Evolutionary conservation across 2,329 filamentous ascomycete genomes (phyloP), one percentile per base, ranked within the genome.

Genomic region (Aspergillus floridensis): DNA sequence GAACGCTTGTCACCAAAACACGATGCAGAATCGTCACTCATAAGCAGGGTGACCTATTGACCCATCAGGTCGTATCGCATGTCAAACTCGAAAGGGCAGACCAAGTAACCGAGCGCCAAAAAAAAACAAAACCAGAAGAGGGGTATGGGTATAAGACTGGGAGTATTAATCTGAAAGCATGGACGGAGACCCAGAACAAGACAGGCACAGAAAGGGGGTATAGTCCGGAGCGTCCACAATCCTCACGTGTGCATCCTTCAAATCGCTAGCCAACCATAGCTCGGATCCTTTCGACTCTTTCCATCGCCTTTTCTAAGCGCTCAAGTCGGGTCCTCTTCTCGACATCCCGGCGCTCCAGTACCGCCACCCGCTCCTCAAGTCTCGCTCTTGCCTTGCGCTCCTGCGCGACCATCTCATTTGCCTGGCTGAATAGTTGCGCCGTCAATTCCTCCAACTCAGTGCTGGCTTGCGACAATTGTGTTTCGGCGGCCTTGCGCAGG

Each of bases 401-500:
- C 56, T 80, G 76, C 3, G 85, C 85, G 8, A 88, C 86, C 85
- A 88, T 87, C 72, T 88, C 85, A 60, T 88, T 88, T 32, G 86
- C 86, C 68, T 87, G 83, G 55, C 82, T 82, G 70, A 88, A 88
- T 8, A 88, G 70, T 58, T 81, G 80, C 32, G 81, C 82, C 12
- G 82, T 86, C 60, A 88, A 71, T 56, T 88, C 86, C 65, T 88
- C 86, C 31, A 88, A 78, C 71, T 88, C 86, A 1, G 74, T 77
- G 61, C 81, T 83, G 16, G 85, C 80, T 53, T 81, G 80, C 38
- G 79, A 78, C 2, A 84, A 75, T 61, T 82, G 81, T 29, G 77
- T 77, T 68, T 88, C 86, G 0, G 85, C 85, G n/a, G 81, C 81
- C 56, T 80, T 77, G 32, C 86, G 83, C 53, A 83, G 74, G 5